Evolutionary conservation across 805 yeast genomes (phyloP).

Genomic region (Saccharomyces eubayanus): DNA sequence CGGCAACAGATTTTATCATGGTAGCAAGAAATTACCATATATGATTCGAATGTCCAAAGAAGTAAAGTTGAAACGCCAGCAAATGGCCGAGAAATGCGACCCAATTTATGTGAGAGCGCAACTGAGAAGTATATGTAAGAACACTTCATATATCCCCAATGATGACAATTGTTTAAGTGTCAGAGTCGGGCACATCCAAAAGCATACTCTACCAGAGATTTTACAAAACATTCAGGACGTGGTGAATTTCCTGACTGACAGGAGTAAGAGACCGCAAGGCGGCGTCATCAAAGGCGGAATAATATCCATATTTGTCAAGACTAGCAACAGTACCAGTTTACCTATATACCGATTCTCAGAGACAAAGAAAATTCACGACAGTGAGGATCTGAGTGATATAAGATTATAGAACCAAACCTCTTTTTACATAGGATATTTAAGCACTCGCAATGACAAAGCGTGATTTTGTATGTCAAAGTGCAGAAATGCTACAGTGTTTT

Average conservation of each 20-base stretch:
- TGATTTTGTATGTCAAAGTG: background rate
- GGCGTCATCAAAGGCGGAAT: constrained; percentile 43
- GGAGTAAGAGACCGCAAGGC: constrained; percentile 45
- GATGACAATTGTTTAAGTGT: constrained; percentile 54
- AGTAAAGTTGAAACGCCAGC: constrained; percentile 30
- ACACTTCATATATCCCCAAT: constrained; percentile 55
- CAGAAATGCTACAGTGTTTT: background rate
- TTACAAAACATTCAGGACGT: constrained; percentile 24
- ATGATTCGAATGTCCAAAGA: constrained; percentile 49
- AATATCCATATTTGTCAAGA: constrained; percentile 52
- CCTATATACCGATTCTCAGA: constrained; percentile 36
- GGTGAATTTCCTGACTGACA: constrained; percentile 40
- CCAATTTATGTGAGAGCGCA: constrained; percentile 57
- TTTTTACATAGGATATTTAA: background rate
- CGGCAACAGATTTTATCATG: constrained; percentile 53
- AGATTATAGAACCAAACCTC: background rate
- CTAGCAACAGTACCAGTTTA: constrained; percentile 57
- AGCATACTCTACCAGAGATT: constrained; percentile 22
- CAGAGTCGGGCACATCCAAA: constrained; percentile 42
- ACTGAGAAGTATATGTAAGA: constrained; percentile 52
- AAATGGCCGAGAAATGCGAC: constrained; percentile 56
- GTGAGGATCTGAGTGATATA: background rate
- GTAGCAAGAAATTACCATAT: constrained; percentile 58
- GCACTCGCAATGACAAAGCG: background rate
- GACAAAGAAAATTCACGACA: background rate